Percentiles rank a stretch among this genome's conserved stretches.
Conservation (phyloP, 179 eudicot genomes). For the Drosera spatulata region DNA sequence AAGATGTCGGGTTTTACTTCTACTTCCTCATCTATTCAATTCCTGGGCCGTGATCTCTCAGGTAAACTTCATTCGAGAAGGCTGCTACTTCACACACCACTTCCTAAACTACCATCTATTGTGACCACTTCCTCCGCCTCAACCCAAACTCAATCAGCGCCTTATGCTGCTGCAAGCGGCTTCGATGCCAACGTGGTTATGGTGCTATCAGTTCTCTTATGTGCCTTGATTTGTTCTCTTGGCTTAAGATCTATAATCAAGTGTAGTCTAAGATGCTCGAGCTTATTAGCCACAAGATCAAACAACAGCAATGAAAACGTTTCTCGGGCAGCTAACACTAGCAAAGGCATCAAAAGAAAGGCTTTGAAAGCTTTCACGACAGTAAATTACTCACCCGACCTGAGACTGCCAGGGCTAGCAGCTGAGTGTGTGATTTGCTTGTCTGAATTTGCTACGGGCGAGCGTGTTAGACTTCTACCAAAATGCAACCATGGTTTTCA, state of each 20-base stretch:
- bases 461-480: conserved; percentile 29
- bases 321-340: conserved; percentile 19
- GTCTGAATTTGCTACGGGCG: conserved; percentile 32
- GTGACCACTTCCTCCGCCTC: conserved; percentile 11
- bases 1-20: neutral
- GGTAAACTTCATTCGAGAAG: conserved; percentile 1
- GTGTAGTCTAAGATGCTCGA: conserved; percentile 74
- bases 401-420: conserved; percentile 29
- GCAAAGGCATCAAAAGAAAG: conserved; percentile 71
- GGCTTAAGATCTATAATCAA: conserved; percentile 62
- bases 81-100: conserved; percentile 6
- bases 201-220: conserved; percentile 80
- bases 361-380: conserved; percentile 67
- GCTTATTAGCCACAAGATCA: conserved; percentile 22
- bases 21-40: neutral
- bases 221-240: conserved; percentile 80
- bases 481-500: conserved; percentile 42
- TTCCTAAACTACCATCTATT: neutral
- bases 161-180: conserved; percentile 18
- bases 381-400: conserved; percentile 37
- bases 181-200: conserved; percentile 86
- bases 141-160: conserved; percentile 22
- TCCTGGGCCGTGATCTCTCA: neutral
- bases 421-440: conserved; percentile 41
- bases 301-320: conserved; percentile 1